phyloP scores from a whole-genome alignment of 306 rosid genomes.

The Citrullus amarus region DNA sequence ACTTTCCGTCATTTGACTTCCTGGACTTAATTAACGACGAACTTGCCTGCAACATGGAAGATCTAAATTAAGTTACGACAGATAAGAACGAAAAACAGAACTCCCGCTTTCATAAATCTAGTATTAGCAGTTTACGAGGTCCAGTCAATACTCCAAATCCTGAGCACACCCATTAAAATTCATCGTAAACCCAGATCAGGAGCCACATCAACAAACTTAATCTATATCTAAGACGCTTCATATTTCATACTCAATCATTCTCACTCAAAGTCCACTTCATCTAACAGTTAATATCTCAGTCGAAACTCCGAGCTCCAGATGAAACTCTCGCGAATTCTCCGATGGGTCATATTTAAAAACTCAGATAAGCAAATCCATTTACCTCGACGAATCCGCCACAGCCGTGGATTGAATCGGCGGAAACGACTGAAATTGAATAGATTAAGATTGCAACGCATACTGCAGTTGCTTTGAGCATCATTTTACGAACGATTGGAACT shows the following conservation, averaged over 20 bases:
- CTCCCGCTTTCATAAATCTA: not conserved
- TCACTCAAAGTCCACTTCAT: not conserved
- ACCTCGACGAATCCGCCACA: conserved; percentile 74
- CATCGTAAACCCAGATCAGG: not conserved
- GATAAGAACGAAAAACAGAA: not conserved
- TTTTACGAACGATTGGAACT: not conserved
- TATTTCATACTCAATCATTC: not conserved
- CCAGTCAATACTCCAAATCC: not conserved
- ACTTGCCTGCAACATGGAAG: conserved; percentile 47
- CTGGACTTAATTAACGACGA: conserved; percentile 65
- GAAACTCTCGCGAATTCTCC: not conserved
- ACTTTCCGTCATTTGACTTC: conserved; percentile 48
- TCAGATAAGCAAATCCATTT: not conserved
- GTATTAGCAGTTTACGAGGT: not conserved
- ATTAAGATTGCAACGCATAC: conserved; percentile 7
- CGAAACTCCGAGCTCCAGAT: not conserved
- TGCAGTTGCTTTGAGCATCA: not conserved
- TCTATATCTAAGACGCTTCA: not conserved
- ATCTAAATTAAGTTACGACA: not conserved
- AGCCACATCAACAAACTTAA: not conserved
- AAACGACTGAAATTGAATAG: conserved; percentile 29
- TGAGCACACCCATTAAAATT: not conserved
- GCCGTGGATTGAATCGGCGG: conserved; percentile 66
- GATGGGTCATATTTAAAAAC: not conserved
- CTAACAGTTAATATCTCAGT: not conserved